Evolutionary conservation across 352 stramenopile genomes (phyloP).

Genomic region (Globisporangium rhizosaccharum): DNA sequence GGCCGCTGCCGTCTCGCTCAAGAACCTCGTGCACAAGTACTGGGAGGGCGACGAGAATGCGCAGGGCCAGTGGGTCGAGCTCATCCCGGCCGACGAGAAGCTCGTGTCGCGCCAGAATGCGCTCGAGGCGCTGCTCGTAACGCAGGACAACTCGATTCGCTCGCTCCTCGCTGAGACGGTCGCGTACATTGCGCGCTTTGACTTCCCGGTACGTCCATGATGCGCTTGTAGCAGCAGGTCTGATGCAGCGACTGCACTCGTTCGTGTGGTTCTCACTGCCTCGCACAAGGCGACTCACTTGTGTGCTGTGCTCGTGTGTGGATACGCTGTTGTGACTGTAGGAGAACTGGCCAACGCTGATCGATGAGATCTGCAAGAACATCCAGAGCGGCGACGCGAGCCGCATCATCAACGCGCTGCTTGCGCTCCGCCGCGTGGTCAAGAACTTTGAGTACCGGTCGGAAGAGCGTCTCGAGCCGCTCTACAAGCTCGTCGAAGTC

Average conservation of each 20-base stretch:
- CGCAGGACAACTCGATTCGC: constrained; percentile 87
- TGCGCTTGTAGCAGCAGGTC: background rate
- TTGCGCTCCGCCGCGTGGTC: constrained; percentile 94
- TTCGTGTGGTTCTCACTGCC: background rate
- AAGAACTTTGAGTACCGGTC: constrained; percentile 98
- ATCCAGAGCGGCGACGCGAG: constrained; percentile 86
- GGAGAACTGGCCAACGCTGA: constrained; percentile 89
- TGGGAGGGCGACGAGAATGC: constrained; percentile 85
- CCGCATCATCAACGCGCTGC: constrained; percentile 88
- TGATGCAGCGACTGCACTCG: background rate
- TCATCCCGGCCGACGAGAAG: constrained; percentile 67
- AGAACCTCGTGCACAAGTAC: constrained; percentile 95
- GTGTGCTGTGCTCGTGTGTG: background rate
- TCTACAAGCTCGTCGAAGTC: constrained; percentile 91
- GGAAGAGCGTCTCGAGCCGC: constrained; percentile 80
- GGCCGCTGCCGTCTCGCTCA: constrained; percentile 92
- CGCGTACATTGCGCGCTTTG: constrained; percentile 91
- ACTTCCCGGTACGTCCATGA: constrained; percentile 83
- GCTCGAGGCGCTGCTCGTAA: constrained; percentile 78
- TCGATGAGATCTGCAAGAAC: constrained; percentile 85
- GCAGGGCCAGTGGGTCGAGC: constrained; percentile 62
- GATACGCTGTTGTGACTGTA: constrained; percentile 7
- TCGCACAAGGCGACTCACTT: background rate
- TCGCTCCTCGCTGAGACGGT: constrained; percentile 93
- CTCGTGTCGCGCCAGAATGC: constrained; percentile 60